Conservation (phyloP, 2,329 filamentous ascomycete species). For the Allantophomopsis cytisporea region DNA sequence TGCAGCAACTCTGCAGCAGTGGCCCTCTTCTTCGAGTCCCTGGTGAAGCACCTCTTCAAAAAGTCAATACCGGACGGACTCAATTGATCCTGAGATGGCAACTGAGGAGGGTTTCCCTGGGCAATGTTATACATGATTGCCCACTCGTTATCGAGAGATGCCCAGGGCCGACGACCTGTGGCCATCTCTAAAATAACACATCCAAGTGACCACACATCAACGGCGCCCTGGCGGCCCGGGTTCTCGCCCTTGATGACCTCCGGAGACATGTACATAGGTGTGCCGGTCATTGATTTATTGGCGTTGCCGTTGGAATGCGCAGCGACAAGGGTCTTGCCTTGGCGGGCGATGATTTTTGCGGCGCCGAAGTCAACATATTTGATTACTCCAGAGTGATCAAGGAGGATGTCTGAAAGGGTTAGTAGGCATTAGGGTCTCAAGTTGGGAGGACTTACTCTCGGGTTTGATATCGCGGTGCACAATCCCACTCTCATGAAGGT, state of each 20-base stretch:
- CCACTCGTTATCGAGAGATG: conserved; percentile 95
- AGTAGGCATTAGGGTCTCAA: conserved; percentile 2
- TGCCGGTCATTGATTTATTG: conserved; percentile 91
- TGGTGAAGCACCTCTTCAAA: conserved; percentile 70
- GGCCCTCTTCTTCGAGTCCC: conserved; percentile 66
- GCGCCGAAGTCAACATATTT: conserved; percentile 99
- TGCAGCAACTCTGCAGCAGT: conserved; percentile 82
- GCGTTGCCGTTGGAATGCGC: conserved; percentile 40
- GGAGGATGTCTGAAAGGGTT: conserved; percentile 58
- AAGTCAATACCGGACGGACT: conserved; percentile 80
- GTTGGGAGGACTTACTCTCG: conserved; percentile 52
- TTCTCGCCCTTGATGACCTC: conserved; percentile 92
- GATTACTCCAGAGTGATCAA: conserved; percentile 95
- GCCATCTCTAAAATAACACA: conserved; percentile 98
- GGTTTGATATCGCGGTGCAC: conserved; percentile 97
- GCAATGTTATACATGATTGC: conserved; percentile 99
- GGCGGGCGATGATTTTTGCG: conserved; percentile 89
- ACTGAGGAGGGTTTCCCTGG: conserved; percentile 81
- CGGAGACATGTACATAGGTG: conserved; percentile 99
- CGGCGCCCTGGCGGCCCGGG: conserved; percentile 67
- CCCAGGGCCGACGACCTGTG: conserved; percentile 88
- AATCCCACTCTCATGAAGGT: conserved; percentile 83
- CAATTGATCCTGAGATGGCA: conserved; percentile 73
- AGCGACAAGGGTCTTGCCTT: conserved; percentile 73
- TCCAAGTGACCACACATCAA: conserved; percentile 92